Percentiles rank a stretch among this genome's conserved stretches.
phyloP scores from a whole-genome alignment of 208 protist species.

The Porcisia deanei region DNA sequence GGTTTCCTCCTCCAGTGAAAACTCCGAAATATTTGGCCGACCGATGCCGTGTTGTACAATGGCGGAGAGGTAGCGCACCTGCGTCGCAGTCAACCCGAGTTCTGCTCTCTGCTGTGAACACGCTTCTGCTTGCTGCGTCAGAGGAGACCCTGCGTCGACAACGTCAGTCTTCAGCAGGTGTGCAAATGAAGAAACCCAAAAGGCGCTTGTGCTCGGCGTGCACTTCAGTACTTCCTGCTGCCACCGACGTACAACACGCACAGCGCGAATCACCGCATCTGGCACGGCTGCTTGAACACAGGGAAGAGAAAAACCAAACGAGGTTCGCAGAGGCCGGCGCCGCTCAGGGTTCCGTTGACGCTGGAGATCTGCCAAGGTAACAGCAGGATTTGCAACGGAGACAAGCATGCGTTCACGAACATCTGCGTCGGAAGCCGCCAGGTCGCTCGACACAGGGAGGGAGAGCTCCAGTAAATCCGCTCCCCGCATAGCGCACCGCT shows the following conservation, averaged over 20 bases:
- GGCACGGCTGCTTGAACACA: slow-evolving; percentile 53
- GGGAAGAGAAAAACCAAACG: slow-evolving; percentile 62
- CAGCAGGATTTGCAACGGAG: slow-evolving; percentile 43
- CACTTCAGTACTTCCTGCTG: slow-evolving; percentile 18
- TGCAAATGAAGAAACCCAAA: slow-evolving; percentile 66
- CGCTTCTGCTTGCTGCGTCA: not conserved
- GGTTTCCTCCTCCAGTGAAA: not conserved
- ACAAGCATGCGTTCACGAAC: slow-evolving; percentile 40
- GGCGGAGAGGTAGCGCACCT: slow-evolving; percentile 9
- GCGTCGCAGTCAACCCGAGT: not conserved
- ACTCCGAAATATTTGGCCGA: no score
- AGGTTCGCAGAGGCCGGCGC: slow-evolving; percentile 45
- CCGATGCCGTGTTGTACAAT: not conserved
- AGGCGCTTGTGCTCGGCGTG: slow-evolving; percentile 34
- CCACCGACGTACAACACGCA: slow-evolving; percentile 45
- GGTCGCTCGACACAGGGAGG: slow-evolving; percentile 5
- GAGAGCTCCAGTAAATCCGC: slow-evolving; percentile 64
- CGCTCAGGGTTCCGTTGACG: slow-evolving; percentile 27
- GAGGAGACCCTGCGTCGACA: not conserved
- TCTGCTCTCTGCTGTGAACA: slow-evolving; percentile 1
- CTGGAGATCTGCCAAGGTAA: slow-evolving; percentile 35
- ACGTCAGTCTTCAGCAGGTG: slow-evolving; percentile 29
- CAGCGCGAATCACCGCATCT: slow-evolving; percentile 32
- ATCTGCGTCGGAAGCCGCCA: not conserved
- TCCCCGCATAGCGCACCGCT: slow-evolving; percentile 29